Conservation (phyloP, 2,329 filamentous ascomycete genomes). For the Cyphellophora europaea region DNA sequence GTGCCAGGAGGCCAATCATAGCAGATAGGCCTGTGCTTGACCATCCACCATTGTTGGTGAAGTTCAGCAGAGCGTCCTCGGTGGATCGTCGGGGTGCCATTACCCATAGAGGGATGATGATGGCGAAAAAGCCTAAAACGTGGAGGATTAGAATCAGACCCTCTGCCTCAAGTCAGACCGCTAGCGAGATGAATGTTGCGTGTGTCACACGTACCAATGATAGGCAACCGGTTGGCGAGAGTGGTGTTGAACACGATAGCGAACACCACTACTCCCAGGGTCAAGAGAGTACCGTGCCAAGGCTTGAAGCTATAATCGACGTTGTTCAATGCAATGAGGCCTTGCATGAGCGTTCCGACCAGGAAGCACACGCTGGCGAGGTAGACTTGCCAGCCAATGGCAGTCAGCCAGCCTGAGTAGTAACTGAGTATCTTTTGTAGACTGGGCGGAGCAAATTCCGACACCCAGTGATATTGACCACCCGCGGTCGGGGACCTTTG, state of each 20-base stretch:
- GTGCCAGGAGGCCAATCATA: conserved; percentile 30
- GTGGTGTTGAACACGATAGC: conserved; percentile 15
- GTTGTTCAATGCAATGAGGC: conserved; percentile 17
- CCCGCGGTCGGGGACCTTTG: conserved; percentile 27
- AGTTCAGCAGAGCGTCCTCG: conserved; percentile 36
- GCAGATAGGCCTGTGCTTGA: conserved; percentile 29
- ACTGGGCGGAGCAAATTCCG: conserved; percentile 40
- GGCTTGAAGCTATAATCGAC: conserved; percentile 11
- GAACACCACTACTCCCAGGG: conserved; percentile 10
- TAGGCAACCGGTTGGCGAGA: conserved; percentile 15
- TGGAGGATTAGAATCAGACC: conserved; percentile 23
- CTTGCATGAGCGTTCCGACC: conserved; percentile 22
- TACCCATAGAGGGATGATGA: conserved; percentile 24
- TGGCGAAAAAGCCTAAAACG: conserved; percentile 23
- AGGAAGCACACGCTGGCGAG: conserved; percentile 30
- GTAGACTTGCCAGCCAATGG: conserved; percentile 36
- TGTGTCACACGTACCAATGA: conserved; percentile 23
- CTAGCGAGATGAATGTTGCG: too few relatives aligned
- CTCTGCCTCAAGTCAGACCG: conserved; percentile 16
- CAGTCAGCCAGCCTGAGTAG: conserved; percentile 35
- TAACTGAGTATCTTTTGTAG: conserved; percentile 48
- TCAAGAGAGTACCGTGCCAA: conserved; percentile 19
- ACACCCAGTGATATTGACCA: conserved; percentile 51
- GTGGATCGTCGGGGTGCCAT: conserved; percentile 25
- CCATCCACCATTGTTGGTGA: conserved; percentile 35